Evolutionary conservation across 1,139 yeast genomes (phyloP).

Genomic region (Debaryomyces singareniensis): DNA sequence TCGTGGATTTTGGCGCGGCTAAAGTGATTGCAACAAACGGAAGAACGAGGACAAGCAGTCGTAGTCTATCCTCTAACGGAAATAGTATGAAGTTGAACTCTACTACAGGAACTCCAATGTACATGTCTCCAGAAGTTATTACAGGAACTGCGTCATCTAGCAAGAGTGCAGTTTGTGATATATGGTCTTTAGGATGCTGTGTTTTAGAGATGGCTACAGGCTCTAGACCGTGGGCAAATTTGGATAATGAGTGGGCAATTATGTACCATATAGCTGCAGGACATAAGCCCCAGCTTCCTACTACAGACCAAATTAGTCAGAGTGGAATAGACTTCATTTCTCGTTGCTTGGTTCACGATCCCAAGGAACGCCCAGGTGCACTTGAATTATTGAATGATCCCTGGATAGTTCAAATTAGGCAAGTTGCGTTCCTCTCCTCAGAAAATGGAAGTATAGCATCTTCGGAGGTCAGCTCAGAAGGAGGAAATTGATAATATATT

Average conservation of each 20-base stretch:
- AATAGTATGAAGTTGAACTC: constrained; percentile 24
- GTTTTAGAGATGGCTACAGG: constrained; percentile 81
- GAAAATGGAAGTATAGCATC: constrained; percentile 35
- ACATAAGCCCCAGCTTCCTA: constrained; percentile 81
- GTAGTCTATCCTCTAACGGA: constrained; percentile 6
- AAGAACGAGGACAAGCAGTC: constrained; percentile 26
- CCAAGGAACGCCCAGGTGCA: constrained; percentile 74
- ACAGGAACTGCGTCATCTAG: constrained; percentile 64
- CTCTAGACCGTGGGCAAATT: constrained; percentile 80
- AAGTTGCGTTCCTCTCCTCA: constrained; percentile 54
- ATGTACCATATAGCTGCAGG: constrained; percentile 99
- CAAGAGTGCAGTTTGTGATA: constrained; percentile 70
- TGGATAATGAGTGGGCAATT: constrained; percentile 96
- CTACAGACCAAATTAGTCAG: constrained; percentile 67
- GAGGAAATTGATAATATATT: no score
- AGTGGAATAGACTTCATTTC: constrained; percentile 67
- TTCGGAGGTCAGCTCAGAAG: constrained; percentile 22
- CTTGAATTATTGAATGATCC: constrained; percentile 83
- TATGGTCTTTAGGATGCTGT: constrained; percentile 83
- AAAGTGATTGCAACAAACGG: constrained; percentile 80
- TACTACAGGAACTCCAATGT: constrained; percentile 98
- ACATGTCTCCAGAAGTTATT: constrained; percentile 96
- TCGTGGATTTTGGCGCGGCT: constrained; percentile 97
- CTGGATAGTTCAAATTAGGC: constrained; percentile 75
- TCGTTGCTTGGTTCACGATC: constrained; percentile 79